A percentile compares a stretch with the other conserved stretches of the same genome.
phyloP scores from a whole-genome alignment of 495 filamentous ascomycete genomes.

The Podospora tetraspora region DNA sequence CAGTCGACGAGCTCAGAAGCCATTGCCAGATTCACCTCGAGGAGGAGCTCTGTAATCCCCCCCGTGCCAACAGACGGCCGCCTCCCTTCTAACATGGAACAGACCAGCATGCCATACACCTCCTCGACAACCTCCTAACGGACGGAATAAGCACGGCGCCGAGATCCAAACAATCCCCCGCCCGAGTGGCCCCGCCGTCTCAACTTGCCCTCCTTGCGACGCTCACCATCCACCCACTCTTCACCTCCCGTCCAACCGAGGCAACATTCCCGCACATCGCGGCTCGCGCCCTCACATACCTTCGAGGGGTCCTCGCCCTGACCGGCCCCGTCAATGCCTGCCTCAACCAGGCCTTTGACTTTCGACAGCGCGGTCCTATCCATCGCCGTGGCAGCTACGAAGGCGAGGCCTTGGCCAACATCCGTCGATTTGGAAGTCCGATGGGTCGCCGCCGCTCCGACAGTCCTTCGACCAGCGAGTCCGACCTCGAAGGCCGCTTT shows the following conservation, averaged over 20 bases:
- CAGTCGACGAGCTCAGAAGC: constrained; percentile 50
- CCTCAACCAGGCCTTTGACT: constrained; percentile 32
- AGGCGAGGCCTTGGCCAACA: constrained; percentile 8
- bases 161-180: constrained; percentile 33
- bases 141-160: constrained; percentile 40
- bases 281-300: constrained; percentile 36
- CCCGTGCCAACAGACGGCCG: neutral
- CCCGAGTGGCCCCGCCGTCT: constrained; percentile 44
- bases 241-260: constrained; percentile 47
- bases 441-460: constrained; percentile 15
- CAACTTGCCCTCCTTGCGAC: constrained; percentile 65
- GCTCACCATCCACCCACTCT: constrained; percentile 62
- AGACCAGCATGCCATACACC: constrained; percentile 65
- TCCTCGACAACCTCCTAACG: constrained; percentile 60
- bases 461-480: constrained; percentile 14
- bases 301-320: constrained; percentile 35
- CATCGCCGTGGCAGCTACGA: constrained; percentile 4
- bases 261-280: constrained; percentile 32
- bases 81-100: constrained; percentile 4
- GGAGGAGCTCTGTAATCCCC: constrained; percentile 60
- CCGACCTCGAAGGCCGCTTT: constrained; percentile 48
- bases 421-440: constrained; percentile 2
- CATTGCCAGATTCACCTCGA: constrained; percentile 70
- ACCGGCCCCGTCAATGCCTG: constrained; percentile 41
- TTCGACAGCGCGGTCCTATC: constrained; percentile 18